Evolutionary conservation across 805 yeast genomes (phyloP).

Genomic region (Candida endomychidarum): DNA sequence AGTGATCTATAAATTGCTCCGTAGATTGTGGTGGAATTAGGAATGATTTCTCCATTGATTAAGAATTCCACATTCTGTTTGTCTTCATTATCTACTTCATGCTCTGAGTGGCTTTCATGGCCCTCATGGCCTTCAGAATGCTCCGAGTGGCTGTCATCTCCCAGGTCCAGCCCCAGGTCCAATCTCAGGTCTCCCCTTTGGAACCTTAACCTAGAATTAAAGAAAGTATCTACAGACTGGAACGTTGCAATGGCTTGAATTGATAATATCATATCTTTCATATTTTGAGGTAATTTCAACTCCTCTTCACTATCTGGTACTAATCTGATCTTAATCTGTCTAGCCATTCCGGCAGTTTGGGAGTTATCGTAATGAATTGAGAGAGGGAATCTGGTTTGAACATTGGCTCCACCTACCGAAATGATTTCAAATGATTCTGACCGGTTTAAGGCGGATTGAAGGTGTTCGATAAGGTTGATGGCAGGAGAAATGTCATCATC

Average conservation of each 20-base stretch:
- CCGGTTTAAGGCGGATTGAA: conserved; percentile 74
- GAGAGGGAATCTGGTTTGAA: conserved; percentile 9
- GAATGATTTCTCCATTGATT: conserved; percentile 56
- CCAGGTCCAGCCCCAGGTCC: conserved; percentile 9
- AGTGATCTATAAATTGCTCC: conserved; percentile 65
- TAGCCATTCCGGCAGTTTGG: conserved; percentile 64
- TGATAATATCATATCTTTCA: conserved; percentile 40
- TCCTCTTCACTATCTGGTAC: conserved; percentile 18
- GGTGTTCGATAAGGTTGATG: conserved; percentile 40
- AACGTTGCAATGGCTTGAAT: conserved; percentile 65
- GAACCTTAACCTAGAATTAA: conserved; percentile 41
- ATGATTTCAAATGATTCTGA: conserved; percentile 70
- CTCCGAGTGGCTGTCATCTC: background rate
- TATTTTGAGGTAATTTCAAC: conserved; percentile 21
- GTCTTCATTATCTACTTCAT: conserved; percentile 13
- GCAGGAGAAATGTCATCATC: conserved; percentile 29
- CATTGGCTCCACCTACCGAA: conserved; percentile 28
- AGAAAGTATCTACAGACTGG: conserved; percentile 48
- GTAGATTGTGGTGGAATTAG: conserved; percentile 68
- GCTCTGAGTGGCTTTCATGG: conserved; percentile 13
- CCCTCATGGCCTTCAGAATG: conserved; percentile 4
- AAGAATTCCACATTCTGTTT: conserved; percentile 58
- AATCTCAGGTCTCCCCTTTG: conserved; percentile 19
- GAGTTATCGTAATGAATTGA: conserved; percentile 18
- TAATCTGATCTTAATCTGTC: conserved; percentile 64